Evolutionary conservation across 2,329 filamentous ascomycete genomes (phyloP).

Genomic region (Xylariales sp.): DNA sequence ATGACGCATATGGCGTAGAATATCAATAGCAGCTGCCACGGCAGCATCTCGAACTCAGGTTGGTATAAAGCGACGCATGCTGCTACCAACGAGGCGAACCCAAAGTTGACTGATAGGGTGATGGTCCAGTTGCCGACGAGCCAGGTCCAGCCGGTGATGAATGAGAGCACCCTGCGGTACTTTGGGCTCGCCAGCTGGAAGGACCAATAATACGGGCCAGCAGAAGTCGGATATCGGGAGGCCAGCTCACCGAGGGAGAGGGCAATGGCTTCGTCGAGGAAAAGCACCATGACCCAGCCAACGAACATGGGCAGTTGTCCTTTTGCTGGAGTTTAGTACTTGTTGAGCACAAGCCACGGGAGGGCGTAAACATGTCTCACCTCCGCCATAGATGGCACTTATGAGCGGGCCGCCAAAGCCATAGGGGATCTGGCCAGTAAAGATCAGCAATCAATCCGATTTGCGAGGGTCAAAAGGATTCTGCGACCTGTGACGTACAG

Average conservation of each 20-base stretch:
- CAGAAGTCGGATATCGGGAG: conserved; percentile 46
- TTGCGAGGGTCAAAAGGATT: no score
- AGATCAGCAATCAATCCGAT: no score
- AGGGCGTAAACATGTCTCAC: conserved; percentile 20
- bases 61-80: conserved; percentile 50
- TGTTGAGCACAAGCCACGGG: no score
- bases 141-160: conserved; percentile 50
- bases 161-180: conserved; percentile 41
- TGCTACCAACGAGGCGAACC: conserved; percentile 49
- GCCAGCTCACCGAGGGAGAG: conserved; percentile 46
- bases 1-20: conserved; percentile 56
- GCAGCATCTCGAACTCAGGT: conserved; percentile 43
- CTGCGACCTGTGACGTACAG: no score
- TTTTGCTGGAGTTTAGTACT: no score
- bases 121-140: conserved; percentile 49
- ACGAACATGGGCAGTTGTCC: conserved; percentile 53
- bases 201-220: conserved; percentile 50
- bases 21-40: conserved; percentile 57
- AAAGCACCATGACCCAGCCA: conserved; percentile 50
- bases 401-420: conserved; percentile 37
- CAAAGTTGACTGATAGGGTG: conserved; percentile 50
- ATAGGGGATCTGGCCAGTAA: conserved; percentile 50
- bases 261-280: conserved; percentile 48
- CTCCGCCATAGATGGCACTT: conserved; percentile 31
- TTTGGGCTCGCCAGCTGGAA: conserved; percentile 40